Base-by-base conservation (phyloP, 108 stramenopile genomes). In the Chaetoceros muelleri region DNA sequence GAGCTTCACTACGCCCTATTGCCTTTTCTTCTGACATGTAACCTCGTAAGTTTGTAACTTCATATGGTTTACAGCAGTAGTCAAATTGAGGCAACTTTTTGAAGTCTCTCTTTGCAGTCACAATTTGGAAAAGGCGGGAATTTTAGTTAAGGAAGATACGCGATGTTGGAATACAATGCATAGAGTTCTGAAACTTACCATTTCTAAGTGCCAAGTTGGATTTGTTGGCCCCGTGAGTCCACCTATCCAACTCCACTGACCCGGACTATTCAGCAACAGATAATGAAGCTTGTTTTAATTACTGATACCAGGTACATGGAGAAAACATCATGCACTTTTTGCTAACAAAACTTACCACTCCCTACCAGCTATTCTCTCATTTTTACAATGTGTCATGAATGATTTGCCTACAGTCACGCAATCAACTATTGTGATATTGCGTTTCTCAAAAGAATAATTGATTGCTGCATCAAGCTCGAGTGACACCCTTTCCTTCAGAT, bases 211-310 rank as follows among this genome's bases (percentile, higher is more conserved):
- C 48, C 58, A 73, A 0, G 52, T 64, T 1, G 26, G 25, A 16
- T 55, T 73, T n/a, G 63, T 65, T 10, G 67, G 56, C 1, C 64
- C 71, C 1, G 44, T 17, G 1, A 62, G 26, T 0, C 57, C 61
- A 2, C 60, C 64, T 22, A 65, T 67, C 71, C 71, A 65, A 53
- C 53, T 50, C 71, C 71, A 72, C 45, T 72, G 71, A 17, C 46
- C 71, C 10, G 71, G 71, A 40, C 63, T n/a, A n/a, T n/a, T n/a
- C n/a, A n/a, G n/a, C n/a, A n/a, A n/a, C n/a, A n/a, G n/a, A n/a
- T n/a, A n/a, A n/a, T n/a, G n/a, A n/a, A n/a, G n/a, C n/a, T n/a
- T n/a, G n/a, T n/a, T n/a, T n/a, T n/a, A n/a, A n/a, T n/a, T n/a
- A n/a, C n/a, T n/a, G n/a, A n/a, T n/a, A n/a, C n/a, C n/a, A n/a